These are phyloP conservation scores for Cordyceps fumosorosea DNA, from an alignment of 2,329 filamentous ascomycete species.

Conservation along the genomic window DNA sequence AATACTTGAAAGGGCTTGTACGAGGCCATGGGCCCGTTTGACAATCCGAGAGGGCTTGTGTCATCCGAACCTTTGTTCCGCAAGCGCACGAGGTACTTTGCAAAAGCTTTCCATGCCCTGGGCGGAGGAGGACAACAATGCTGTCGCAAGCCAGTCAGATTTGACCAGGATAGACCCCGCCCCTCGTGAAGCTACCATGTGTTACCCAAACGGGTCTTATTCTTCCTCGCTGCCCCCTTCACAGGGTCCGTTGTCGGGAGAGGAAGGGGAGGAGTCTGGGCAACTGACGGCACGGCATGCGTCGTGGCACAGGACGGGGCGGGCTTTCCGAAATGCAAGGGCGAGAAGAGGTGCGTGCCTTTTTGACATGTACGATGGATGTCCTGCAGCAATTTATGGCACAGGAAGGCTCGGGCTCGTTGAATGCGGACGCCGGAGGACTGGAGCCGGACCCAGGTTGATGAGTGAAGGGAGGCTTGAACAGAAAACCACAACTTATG, in stretches of 20 bases:
- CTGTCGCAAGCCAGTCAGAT: slow-evolving; percentile 2
- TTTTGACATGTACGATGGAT: not conserved
- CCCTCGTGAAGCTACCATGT: not conserved
- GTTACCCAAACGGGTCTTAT: not conserved
- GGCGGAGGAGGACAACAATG: not conserved
- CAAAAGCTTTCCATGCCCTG: not conserved
- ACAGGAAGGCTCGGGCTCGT: not conserved
- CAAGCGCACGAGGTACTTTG: not conserved
- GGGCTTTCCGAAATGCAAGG: not conserved
- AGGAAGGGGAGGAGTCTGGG: not conserved
- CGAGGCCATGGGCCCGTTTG: not conserved
- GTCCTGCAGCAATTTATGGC: not conserved
- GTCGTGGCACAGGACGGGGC: not conserved
- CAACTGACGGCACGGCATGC: not conserved
- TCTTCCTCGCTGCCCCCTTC: not conserved
- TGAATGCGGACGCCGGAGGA: not conserved
- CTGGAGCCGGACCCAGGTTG: not conserved
- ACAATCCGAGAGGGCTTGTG: not conserved
- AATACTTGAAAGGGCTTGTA: not conserved
- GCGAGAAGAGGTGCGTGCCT: not conserved
- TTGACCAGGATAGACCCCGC: not conserved
- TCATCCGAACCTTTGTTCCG: not conserved
- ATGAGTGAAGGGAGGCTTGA: not conserved
- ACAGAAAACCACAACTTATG: too few relatives aligned
- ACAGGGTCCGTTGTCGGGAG: not conserved